Evolutionary conservation across 108 stramenopile genomes (phyloP).

Genomic region (Nitzschia putrida): DNA sequence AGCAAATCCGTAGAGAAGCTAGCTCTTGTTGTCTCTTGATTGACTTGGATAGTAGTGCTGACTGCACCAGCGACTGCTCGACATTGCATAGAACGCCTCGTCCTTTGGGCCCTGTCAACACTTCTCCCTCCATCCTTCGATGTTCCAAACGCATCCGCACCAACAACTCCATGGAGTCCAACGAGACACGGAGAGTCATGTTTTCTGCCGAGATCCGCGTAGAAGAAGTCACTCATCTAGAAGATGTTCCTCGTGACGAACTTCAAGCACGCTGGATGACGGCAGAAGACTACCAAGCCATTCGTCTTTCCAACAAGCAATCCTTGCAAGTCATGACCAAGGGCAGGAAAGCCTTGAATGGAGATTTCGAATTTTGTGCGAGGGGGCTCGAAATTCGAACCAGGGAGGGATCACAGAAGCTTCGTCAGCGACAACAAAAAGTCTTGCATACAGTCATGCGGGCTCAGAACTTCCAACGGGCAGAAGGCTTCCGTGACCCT

Average conservation of each 20-base stretch:
- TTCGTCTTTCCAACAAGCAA: background rate
- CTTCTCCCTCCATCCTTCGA: background rate
- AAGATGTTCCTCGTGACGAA: background rate
- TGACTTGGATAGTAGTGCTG: too few species aligned
- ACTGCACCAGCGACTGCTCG: background rate
- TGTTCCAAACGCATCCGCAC: background rate
- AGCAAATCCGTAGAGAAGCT: too few species aligned
- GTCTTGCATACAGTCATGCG: constrained; percentile 5
- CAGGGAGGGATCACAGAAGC: background rate
- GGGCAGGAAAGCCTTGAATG: background rate
- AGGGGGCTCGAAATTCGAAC: constrained; percentile 10
- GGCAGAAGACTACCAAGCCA: constrained; percentile 16
- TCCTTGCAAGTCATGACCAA: constrained; percentile 9
- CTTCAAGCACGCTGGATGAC: constrained; percentile 11
- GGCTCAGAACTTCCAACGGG: constrained; percentile 18
- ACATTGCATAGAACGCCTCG: background rate
- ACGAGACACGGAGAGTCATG: background rate
- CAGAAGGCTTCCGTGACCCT: constrained; percentile 13
- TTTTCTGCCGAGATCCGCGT: background rate
- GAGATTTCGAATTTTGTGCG: constrained; percentile 16
- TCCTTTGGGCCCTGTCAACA: background rate
- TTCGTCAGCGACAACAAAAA: background rate
- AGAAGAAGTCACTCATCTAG: background rate
- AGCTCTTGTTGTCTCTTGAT: too few species aligned
- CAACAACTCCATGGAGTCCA: background rate